Evolutionary conservation across 306 rosid species (phyloP).

Genomic region (Aeschynomene evenia): DNA sequence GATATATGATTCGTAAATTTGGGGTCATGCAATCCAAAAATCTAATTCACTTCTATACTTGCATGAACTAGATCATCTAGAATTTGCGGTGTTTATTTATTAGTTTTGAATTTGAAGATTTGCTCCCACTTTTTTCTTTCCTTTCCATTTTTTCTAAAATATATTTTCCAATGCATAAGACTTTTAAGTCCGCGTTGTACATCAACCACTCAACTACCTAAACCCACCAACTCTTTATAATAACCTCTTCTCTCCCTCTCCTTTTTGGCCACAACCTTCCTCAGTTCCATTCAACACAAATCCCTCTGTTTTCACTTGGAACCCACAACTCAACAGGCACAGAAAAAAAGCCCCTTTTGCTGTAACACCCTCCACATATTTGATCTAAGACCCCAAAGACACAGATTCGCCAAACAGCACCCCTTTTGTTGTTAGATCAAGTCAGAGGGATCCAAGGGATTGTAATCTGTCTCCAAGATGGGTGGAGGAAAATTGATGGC

Average conservation of each 20-base stretch:
- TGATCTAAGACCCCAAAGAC: background rate
- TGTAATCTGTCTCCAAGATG: conserved; percentile 40
- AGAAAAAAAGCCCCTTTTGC: background rate
- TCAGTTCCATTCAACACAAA: background rate
- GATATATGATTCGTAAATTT: background rate
- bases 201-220: conserved; percentile 47
- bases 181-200: conserved; percentile 10
- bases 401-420: background rate
- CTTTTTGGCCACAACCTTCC: background rate
- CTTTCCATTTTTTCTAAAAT: background rate
- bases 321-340: background rate
- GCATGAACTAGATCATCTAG: background rate
- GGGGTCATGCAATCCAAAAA: background rate
- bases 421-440: background rate
- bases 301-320: background rate
- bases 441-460: background rate
- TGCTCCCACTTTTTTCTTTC: background rate
- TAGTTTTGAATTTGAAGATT: background rate
- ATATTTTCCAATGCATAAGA: background rate
- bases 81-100: conserved; percentile 3
- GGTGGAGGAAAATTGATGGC: background rate
- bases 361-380: background rate
- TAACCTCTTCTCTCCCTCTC: conserved; percentile 11
- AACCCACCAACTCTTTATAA: conserved; percentile 51
- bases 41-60: background rate